Base-by-base conservation (phyloP, 176 grass and related monocot genomes). In the Carex scoparia region DNA sequence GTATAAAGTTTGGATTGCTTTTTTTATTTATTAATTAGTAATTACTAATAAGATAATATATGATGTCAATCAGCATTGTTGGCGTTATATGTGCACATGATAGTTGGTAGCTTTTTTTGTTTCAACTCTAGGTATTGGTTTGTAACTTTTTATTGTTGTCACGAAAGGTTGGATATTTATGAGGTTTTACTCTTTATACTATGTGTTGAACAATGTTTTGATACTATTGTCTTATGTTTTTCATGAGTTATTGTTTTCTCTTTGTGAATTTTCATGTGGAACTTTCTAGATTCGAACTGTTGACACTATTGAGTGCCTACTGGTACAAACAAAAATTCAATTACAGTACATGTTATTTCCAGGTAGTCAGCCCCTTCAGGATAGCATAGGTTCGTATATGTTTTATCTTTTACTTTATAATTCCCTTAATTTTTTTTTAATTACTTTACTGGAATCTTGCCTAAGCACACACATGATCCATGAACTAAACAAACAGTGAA, bases 1-100 rank as follows among this genome's bases (percentile, higher is more conserved):
- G 73, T 92, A 42, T 92, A 91, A 85, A 85, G 53, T 69, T 2
- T 31, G 14, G 51, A 56, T 59, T 14, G 31, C 13, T 79, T 69
- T 48, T 48, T 35, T 38, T 33, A 51, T 62, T 71, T 33, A 30
- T 86, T 86, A 55, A 11, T 64, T 33, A 30, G 66, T 86, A 55
- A 11, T 30, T 55, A 83, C 4, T 68, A 83, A 83, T 83, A 83
- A 83, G 38, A 69, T 49, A 31, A 83, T 83, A 65, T 83, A 67
- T 56, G 27, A 83, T 83, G 81, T 56, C 81, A 83, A 83, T 23
- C 40, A 60, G 23, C 19, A 10, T 66, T 56, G 81, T 83, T 83
- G 81, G 80, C 61, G 63, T 83, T 69, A 83, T 69, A 18, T 33
- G 19, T 68, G 81, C 62, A 23, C 64, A 16, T 67, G 48, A 31